These are phyloP conservation scores for Tinospora cordifolia DNA, from an alignment of 164 flowering plant genomes.

Conservation along the genomic window DNA sequence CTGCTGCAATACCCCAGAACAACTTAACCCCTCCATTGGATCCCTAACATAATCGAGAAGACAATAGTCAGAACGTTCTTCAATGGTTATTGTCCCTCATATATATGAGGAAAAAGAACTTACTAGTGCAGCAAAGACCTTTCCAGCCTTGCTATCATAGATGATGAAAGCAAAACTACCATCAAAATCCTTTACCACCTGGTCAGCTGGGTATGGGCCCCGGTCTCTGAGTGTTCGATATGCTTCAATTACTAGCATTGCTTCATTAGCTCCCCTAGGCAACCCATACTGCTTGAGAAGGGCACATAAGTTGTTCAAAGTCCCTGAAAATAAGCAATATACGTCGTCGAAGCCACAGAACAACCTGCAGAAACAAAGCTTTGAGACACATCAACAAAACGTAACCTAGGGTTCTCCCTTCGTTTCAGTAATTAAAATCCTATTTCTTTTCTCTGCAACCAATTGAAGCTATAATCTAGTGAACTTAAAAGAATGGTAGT, in stretches of 20 bases:
- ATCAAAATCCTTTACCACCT: slow-evolving; percentile 77
- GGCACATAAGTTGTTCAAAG: slow-evolving; percentile 53
- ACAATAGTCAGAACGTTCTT: background rate
- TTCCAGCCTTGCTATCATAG: slow-evolving; percentile 56
- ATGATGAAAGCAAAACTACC: slow-evolving; percentile 84
- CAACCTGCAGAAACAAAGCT: slow-evolving; percentile 37
- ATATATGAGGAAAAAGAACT: background rate
- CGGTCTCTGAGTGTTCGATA: slow-evolving; percentile 79
- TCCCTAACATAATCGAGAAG: slow-evolving; percentile 27
- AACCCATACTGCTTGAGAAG: slow-evolving; percentile 76
- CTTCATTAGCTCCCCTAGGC: slow-evolving; percentile 54
- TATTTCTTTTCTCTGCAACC: background rate
- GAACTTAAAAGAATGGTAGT: background rate
- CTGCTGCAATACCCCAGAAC: slow-evolving; percentile 88
- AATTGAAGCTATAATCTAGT: background rate
- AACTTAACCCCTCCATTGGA: slow-evolving; percentile 70
- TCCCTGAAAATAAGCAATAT: slow-evolving; percentile 73
- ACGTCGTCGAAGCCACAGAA: slow-evolving; percentile 75
- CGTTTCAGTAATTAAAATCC: background rate
- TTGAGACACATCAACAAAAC: background rate
- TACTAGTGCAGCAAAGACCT: slow-evolving; percentile 78
- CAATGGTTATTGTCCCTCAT: background rate
- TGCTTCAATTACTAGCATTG: slow-evolving; percentile 77
- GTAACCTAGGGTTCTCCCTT: background rate
- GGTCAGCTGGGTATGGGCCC: slow-evolving; percentile 91